These are phyloP conservation scores for Ambrosiella cleistominuta DNA, from an alignment of 2,329 filamentous ascomycete species.

Conservation along the genomic window DNA sequence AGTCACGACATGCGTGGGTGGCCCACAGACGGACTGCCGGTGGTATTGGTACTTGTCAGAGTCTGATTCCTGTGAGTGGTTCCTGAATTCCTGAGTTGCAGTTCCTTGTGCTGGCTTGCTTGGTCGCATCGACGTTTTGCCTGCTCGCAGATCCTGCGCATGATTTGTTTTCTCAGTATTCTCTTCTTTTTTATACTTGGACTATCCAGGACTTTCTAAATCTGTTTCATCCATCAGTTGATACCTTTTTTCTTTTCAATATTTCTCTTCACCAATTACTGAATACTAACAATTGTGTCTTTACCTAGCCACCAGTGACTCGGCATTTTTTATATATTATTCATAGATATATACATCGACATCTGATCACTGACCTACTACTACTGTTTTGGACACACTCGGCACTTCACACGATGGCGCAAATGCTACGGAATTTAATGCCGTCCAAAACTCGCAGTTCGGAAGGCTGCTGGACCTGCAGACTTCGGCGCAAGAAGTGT, in stretches of 20 bases:
- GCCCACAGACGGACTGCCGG: too few relatives aligned
- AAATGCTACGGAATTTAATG: slow-evolving; percentile 11
- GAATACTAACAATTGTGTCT: too few relatives aligned
- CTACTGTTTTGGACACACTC: background rate
- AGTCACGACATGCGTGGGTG: too few relatives aligned
- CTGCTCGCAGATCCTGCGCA: background rate
- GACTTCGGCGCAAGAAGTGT: slow-evolving; percentile 44
- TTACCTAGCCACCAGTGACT: too few relatives aligned
- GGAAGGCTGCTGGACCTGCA: slow-evolving; percentile 41
- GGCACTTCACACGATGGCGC: background rate
- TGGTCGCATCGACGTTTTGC: background rate
- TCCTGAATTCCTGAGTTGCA: too few relatives aligned
- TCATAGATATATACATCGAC: background rate
- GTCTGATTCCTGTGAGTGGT: too few relatives aligned
- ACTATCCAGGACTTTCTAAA: background rate
- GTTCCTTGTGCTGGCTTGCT: background rate
- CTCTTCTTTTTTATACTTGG: background rate
- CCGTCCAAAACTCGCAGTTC: slow-evolving; percentile 12
- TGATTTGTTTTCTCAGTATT: background rate
- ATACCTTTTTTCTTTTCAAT: too few relatives aligned
- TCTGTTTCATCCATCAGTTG: background rate
- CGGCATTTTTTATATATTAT: too few relatives aligned
- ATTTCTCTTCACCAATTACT: too few relatives aligned
- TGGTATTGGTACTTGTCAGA: too few relatives aligned
- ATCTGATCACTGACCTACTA: background rate